Evolutionary conservation across 495 filamentous ascomycete species (phyloP).

Genomic region (Aspergillus sparsus): DNA sequence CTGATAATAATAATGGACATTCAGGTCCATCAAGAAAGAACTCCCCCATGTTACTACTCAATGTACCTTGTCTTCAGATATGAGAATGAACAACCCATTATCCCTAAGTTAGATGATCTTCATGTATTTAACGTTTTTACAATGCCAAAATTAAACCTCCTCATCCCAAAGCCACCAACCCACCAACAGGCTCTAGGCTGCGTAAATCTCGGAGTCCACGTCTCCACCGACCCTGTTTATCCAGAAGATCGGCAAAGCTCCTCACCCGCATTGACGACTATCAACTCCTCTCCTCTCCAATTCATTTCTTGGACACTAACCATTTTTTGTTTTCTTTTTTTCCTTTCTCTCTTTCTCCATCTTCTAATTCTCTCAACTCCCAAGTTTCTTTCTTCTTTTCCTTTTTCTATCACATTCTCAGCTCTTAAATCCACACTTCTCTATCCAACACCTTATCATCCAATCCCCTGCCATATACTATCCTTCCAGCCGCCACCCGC

Average conservation of each 20-base stretch:
- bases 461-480: not conserved
- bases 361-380: not conserved
- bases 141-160: too few relatives aligned
- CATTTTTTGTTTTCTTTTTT: constrained; percentile 4
- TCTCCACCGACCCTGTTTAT: constrained; percentile 15
- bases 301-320: not conserved
- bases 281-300: constrained; percentile 6
- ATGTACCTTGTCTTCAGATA: too few relatives aligned
- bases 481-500: not conserved
- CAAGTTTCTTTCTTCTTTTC: constrained; percentile 1
- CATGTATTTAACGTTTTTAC: too few relatives aligned
- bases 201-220: constrained; percentile 4
- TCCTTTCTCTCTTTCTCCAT: not conserved
- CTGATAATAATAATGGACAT: too few relatives aligned
- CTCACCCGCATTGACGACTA: constrained; percentile 11
- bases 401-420: not conserved
- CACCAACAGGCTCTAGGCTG: not conserved
- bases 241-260: constrained; percentile 22
- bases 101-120: too few relatives aligned
- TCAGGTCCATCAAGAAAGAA: too few relatives aligned
- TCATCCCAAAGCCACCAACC: too few relatives aligned
- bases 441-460: not conserved
- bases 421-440: not conserved
- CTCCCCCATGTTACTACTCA: too few relatives aligned
- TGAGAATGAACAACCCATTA: too few relatives aligned